A percentile compares a stretch with the other conserved stretches of the same genome.
Evolutionary conservation across 495 filamentous ascomycete species (phyloP).

Genomic region (Penicillium verhagenii): DNA sequence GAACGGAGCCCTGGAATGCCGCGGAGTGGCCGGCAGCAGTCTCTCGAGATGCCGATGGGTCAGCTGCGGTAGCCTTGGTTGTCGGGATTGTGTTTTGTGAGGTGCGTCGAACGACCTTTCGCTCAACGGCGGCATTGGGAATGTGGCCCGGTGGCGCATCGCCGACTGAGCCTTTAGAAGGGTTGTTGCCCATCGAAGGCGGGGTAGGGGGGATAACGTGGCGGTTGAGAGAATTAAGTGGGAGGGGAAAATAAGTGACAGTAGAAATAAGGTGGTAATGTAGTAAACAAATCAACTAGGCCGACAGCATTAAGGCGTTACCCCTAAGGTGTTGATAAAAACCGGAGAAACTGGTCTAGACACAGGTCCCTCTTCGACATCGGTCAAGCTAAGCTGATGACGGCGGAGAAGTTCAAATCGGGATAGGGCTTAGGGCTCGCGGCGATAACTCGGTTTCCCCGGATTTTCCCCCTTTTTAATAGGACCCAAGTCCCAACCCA

Average conservation of each 20-base stretch:
- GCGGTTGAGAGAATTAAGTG: slow-evolving; percentile 3
- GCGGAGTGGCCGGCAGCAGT: slow-evolving; percentile 43
- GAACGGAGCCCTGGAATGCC: slow-evolving; percentile 32
- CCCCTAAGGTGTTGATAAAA: slow-evolving; percentile 4
- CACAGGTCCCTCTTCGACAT: slow-evolving; percentile 3
- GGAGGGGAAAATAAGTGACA: not conserved
- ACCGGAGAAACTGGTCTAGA: slow-evolving; percentile 10
- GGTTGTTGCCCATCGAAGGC: slow-evolving; percentile 50
- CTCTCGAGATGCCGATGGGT: slow-evolving; percentile 43
- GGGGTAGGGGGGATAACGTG: slow-evolving; percentile 21
- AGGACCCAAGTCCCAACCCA: too few relatives aligned
- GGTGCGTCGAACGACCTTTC: slow-evolving; percentile 39
- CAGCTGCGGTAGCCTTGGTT: slow-evolving; percentile 40
- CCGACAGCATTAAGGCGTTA: slow-evolving; percentile 24
- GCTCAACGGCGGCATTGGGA: slow-evolving; percentile 29
- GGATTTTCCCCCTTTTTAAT: slow-evolving; percentile 16
- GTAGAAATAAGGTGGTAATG: slow-evolving; percentile 12
- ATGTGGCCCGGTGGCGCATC: slow-evolving; percentile 32
- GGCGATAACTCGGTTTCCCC: slow-evolving; percentile 22
- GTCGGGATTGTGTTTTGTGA: slow-evolving; percentile 41
- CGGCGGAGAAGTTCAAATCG: slow-evolving; percentile 15
- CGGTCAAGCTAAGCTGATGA: slow-evolving; percentile 18
- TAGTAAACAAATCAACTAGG: slow-evolving; percentile 9
- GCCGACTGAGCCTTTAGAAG: slow-evolving; percentile 46
- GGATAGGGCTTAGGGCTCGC: slow-evolving; percentile 31